These are phyloP conservation scores for Purshia tridentata DNA, from an alignment of 306 rosid species.

Conservation along the genomic window DNA sequence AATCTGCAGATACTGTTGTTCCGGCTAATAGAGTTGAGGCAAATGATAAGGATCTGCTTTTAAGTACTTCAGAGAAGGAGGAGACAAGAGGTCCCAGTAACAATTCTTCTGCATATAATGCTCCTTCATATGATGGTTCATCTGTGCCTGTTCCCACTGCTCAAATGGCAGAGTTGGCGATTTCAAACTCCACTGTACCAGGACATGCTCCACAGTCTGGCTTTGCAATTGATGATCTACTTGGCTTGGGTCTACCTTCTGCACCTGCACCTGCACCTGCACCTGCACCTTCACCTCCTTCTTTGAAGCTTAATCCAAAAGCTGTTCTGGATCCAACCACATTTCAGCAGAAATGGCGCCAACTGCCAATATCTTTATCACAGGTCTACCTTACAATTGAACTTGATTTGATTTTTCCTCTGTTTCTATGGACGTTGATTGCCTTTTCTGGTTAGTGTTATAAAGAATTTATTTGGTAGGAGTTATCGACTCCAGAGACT, in stretches of 20 bases:
- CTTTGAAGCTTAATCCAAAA: constrained; percentile 77
- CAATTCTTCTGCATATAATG: constrained; percentile 75
- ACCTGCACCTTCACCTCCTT: constrained; percentile 64
- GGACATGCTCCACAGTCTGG: constrained; percentile 53
- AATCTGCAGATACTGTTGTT: constrained; percentile 67
- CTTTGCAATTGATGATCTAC: constrained; percentile 85
- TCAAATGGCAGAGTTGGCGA: constrained; percentile 56
- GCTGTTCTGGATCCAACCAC: constrained; percentile 80
- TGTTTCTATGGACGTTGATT: neutral
- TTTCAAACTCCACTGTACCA: constrained; percentile 38
- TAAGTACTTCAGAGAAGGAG: constrained; percentile 80
- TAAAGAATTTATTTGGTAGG: neutral
- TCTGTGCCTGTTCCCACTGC: constrained; percentile 51
- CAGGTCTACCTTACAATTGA: constrained; percentile 56
- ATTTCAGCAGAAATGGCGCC: constrained; percentile 99
- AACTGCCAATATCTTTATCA: constrained; percentile 73
- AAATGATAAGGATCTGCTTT: constrained; percentile 94
- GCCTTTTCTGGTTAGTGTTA: neutral
- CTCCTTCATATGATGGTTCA: constrained; percentile 71
- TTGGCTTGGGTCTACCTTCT: constrained; percentile 64
- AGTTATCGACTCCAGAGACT: no score
- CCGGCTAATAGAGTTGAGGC: constrained; percentile 87
- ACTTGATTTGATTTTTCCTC: constrained; percentile 17
- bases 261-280: constrained; percentile 53
- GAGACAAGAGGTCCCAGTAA: constrained; percentile 58